Conservation (phyloP, 257 asterid species). For the Fraxinus quadrangulata region DNA sequence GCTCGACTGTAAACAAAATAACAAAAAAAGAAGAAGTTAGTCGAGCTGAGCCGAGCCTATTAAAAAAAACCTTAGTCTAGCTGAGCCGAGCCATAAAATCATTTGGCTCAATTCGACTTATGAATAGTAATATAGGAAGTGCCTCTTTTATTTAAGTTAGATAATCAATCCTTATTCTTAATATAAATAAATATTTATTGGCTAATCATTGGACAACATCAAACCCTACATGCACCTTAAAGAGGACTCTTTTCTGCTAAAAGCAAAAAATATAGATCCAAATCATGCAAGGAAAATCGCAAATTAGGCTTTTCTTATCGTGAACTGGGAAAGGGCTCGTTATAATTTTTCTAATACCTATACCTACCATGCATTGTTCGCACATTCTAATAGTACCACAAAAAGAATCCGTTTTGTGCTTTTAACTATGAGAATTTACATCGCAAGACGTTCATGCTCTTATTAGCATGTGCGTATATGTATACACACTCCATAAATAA, state of each 20-base stretch:
- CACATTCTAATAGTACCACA: background rate
- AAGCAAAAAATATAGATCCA: no score
- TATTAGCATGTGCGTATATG: background rate
- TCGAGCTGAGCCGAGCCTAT: no score
- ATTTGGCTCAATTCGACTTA: no score
- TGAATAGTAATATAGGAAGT: no score
- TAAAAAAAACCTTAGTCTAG: no score
- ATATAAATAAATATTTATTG: constrained; percentile 14
- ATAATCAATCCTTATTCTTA: background rate
- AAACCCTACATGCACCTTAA: constrained; percentile 34
- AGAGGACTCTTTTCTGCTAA: constrained; percentile 23
- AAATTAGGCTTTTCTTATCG: background rate
- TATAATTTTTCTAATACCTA: background rate
- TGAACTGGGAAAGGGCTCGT: background rate
- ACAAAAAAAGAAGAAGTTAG: no score
- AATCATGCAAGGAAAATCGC: no score
- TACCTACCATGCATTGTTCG: background rate
- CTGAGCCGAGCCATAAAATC: no score
- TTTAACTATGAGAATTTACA: no score
- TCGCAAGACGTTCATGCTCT: background rate
- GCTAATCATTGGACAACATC: constrained; percentile 35
- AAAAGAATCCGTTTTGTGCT: background rate
- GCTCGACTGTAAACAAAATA: no score
- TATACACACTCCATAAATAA: no score
- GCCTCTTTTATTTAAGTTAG: no score